Evolutionary conservation across 1,284 basidiomycete species (phyloP).

Genomic region (Inonotus obliquus): DNA sequence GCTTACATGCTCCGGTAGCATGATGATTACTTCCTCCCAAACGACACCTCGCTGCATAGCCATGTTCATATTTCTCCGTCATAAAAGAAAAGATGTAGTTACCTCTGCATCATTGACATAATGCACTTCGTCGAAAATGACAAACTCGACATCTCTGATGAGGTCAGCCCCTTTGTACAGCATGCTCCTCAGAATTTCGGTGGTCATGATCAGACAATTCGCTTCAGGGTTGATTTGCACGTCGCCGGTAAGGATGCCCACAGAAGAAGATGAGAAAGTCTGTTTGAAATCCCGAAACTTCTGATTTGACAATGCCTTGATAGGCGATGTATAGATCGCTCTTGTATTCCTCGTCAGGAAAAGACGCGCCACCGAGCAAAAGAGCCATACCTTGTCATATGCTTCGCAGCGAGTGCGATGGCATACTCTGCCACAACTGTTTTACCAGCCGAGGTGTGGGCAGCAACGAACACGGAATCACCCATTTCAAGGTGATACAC

Average conservation of each 20-base stretch:
- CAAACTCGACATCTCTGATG: slow-evolving; percentile 98
- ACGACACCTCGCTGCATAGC: slow-evolving; percentile 85
- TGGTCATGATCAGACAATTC: slow-evolving; percentile 96
- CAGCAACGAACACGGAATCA: slow-evolving; percentile 97
- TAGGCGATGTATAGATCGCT: slow-evolving; percentile 98
- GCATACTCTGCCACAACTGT: slow-evolving; percentile 99
- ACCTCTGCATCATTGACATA: slow-evolving; percentile 99
- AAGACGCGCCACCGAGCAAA: slow-evolving; percentile 15
- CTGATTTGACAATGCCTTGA: slow-evolving; percentile 98
- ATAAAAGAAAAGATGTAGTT: slow-evolving; percentile 19
- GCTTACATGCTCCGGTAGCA: slow-evolving; percentile 95
- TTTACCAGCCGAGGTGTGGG: slow-evolving; percentile 99
- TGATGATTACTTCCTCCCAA: slow-evolving; percentile 99
- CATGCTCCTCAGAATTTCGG: slow-evolving; percentile 99
- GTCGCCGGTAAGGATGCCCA: slow-evolving; percentile 97
- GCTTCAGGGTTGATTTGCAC: slow-evolving; percentile 99
- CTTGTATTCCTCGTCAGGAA: slow-evolving; percentile 29
- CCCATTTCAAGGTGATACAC: slow-evolving; percentile 98
- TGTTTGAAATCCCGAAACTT: slow-evolving; percentile 99
- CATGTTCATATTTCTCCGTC: background rate
- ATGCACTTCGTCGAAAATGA: slow-evolving; percentile 99
- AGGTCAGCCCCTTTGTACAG: slow-evolving; percentile 98
- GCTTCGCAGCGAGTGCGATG: slow-evolving; percentile 92
- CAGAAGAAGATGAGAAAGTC: slow-evolving; percentile 87
- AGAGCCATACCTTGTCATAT: slow-evolving; percentile 85